phyloP scores from a whole-genome alignment of 179 eudicot genomes.

The Pouteria campechiana region DNA sequence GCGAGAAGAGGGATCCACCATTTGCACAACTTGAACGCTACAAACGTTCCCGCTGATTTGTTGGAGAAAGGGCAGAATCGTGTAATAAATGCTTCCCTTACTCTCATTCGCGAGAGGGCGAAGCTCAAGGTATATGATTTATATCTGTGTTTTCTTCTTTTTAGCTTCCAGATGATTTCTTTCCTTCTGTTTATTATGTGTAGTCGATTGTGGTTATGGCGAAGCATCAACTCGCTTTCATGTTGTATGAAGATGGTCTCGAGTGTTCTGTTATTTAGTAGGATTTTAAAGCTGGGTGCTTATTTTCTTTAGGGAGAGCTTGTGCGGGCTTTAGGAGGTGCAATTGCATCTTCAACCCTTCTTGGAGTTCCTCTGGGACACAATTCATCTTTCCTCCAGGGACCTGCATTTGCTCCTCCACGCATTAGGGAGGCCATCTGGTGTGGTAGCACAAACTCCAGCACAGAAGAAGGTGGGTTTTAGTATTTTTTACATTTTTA shows the following conservation, averaged over 20 bases:
- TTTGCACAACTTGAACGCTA: conserved; percentile 48
- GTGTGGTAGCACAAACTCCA: conserved; percentile 94
- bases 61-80: conserved; percentile 76
- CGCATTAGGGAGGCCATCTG: conserved; percentile 93
- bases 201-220: too few relatives aligned
- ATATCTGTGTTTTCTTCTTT: background rate
- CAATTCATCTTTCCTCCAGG: conserved; percentile 93
- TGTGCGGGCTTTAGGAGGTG: conserved; percentile 90
- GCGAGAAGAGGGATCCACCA: conserved; percentile 66
- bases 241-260: too few relatives aligned
- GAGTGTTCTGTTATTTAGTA: background rate
- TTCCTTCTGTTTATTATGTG: background rate
- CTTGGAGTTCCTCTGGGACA: conserved; percentile 96
- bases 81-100: conserved; percentile 91
- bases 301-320: conserved; percentile 61
- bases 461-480: conserved; percentile 96
- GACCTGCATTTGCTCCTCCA: conserved; percentile 99
- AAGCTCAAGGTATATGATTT: conserved; percentile 65
- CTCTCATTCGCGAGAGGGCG: conserved; percentile 93
- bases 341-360: conserved; percentile 70
- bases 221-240: too few relatives aligned
- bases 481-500: too few relatives aligned
- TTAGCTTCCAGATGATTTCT: background rate
- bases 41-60: conserved; percentile 61
- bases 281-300: background rate